Evolutionary conservation across 176 grass and related monocot genomes (phyloP), one percentile per base, ranked within the genome.

Genomic region (Oryza glumipatula): DNA sequence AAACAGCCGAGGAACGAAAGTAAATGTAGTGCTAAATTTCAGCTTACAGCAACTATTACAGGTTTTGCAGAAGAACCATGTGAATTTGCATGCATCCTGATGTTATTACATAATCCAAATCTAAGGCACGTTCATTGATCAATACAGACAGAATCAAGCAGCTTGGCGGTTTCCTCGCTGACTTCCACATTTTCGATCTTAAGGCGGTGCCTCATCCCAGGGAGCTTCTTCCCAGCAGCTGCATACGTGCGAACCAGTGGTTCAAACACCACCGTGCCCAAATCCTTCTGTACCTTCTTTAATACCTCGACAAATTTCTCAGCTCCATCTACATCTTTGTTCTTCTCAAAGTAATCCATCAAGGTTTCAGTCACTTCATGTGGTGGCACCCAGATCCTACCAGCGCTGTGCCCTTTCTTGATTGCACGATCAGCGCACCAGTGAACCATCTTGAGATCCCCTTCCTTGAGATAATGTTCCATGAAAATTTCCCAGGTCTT

Each of bases 401-500:
- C 85, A 21, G 36, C 80, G 82, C 91, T 98, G 82, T 83, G 87
- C 1, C 93, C 93, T 87, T 98, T 98, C 76, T 98, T 95, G 54
- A 98, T 98, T 16, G 93, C 96, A 26, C 89, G 91, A 33, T 98
- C 89, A 0, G 83, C 80, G 8, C 96, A 98, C 93, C 93, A 95
- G 8, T 91, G 49, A 30, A 71, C 91, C 90, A 91, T 98, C 83
- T 94, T 94, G 36, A 98, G 73, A 88, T 98, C 89, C 47, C 85
- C 85, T 38, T 74, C 81, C 70, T 92, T 84, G 48, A 98, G 82
- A 87, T 94, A 86, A 83, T 95, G 84, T 19, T 95, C 83, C 96
- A 98, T 92, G 78, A 95, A 95, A 38, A 98, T 90, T 67, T 94
- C 89, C 96, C 96, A 98, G 21, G 93, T 90, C 92, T 98, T 95